phyloP scores from a whole-genome alignment of 2,329 filamentous ascomycete genomes.

The Gnomoniopsis smithogilvyi region DNA sequence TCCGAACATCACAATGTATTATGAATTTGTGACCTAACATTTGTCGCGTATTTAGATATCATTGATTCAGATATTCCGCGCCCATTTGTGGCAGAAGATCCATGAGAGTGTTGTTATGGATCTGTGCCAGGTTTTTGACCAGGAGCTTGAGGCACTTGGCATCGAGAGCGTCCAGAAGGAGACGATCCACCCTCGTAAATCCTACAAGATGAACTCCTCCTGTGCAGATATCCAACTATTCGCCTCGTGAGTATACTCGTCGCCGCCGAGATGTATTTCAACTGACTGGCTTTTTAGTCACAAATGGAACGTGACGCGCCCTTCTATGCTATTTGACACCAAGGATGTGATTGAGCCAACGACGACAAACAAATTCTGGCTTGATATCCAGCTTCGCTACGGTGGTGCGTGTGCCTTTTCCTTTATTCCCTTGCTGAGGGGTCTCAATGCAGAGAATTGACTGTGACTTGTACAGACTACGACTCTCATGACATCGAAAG shows the following conservation, averaged over 20 bases:
- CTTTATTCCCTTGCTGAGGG: too few relatives aligned
- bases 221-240: conserved; percentile 54
- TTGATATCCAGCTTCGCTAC: conserved; percentile 94
- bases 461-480: too few relatives aligned
- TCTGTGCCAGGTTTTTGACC: conserved; percentile 96
- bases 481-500: conserved; percentile 92
- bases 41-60: conserved; percentile 61
- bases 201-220: conserved; percentile 99
- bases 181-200: conserved; percentile 85
- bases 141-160: conserved; percentile 90
- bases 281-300: conserved; percentile 53
- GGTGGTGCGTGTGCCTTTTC: too few relatives aligned
- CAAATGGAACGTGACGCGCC: conserved; percentile 97
- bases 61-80: conserved; percentile 97
- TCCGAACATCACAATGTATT: too few relatives aligned
- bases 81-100: conserved; percentile 99
- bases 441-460: too few relatives aligned
- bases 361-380: conserved; percentile 98
- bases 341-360: conserved; percentile 93
- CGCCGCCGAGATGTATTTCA: conserved; percentile 46
- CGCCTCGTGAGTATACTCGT: background rate
- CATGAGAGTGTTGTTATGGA: conserved; percentile 98
- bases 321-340: conserved; percentile 90
- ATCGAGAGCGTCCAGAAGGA: conserved; percentile 99
- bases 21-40: too few relatives aligned